Percentiles rank a stretch among this genome's conserved stretches.
phyloP scores from a whole-genome alignment of 805 yeast species.

The Pichia deserticola region DNA sequence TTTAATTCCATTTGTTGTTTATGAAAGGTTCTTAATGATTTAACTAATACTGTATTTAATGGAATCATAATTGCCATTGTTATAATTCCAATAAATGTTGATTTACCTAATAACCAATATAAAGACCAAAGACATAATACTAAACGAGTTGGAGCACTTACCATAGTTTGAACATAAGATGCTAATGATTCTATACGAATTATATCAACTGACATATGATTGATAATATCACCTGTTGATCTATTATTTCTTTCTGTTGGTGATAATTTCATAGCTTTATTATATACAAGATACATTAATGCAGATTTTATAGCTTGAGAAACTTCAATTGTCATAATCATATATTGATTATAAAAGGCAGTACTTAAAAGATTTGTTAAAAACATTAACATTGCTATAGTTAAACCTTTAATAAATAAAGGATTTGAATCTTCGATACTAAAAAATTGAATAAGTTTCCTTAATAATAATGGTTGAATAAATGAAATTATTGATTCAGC shows the following conservation, averaged over 20 bases:
- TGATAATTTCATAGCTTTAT: conserved; percentile 64
- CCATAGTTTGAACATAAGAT: conserved; percentile 44
- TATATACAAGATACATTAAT: conserved; percentile 58
- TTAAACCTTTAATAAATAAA: conserved; percentile 52
- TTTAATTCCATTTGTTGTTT: conserved; percentile 55
- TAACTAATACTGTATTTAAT: conserved; percentile 41
- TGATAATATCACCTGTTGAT: conserved; percentile 74
- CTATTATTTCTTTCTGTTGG: conserved; percentile 51
- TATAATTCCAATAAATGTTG: conserved; percentile 51
- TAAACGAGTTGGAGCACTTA: conserved; percentile 54
- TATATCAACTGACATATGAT: conserved; percentile 72
- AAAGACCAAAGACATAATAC: conserved; percentile 47
- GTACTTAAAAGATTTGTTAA: conserved; percentile 53
- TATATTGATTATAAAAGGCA: conserved; percentile 59
- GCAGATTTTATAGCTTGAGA: conserved; percentile 62
- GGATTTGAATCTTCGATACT: conserved; percentile 24
- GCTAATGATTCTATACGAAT: conserved; percentile 52
- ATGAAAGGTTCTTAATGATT: conserved; percentile 37
- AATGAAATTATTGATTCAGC: conserved; percentile 33
- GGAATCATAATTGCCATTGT: conserved; percentile 53
- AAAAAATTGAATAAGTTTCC: conserved; percentile 42
- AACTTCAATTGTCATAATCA: conserved; percentile 47
- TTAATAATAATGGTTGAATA: conserved; percentile 51
- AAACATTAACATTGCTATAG: conserved; percentile 61
- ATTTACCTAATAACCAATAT: conserved; percentile 47